Evolutionary conservation across 1,284 basidiomycete genomes (phyloP).

Genomic region (Trametes polyzona): DNA sequence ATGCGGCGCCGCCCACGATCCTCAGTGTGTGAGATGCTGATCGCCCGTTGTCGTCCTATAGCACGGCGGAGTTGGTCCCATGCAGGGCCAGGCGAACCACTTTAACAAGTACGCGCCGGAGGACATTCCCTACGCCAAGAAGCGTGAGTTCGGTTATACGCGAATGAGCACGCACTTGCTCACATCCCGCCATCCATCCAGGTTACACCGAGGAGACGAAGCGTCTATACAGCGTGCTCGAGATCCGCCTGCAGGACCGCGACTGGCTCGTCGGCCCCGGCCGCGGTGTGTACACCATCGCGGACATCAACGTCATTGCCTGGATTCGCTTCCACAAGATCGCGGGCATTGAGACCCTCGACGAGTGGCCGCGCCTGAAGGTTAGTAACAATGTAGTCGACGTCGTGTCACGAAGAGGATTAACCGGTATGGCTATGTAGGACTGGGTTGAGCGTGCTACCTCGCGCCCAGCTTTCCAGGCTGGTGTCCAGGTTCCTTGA

Average conservation of each 20-base stretch:
- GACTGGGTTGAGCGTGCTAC: constrained; percentile 31
- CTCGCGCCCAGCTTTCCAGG: constrained; percentile 31
- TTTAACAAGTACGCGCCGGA: constrained; percentile 61
- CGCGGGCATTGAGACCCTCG: constrained; percentile 55
- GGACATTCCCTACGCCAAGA: constrained; percentile 68
- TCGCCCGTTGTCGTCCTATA: constrained; percentile 27
- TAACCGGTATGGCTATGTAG: constrained; percentile 6
- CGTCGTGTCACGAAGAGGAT: too few relatives aligned
- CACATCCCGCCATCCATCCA: too few relatives aligned
- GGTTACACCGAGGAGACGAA: constrained; percentile 80
- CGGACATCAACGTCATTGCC: constrained; percentile 62
- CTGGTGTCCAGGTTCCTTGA: constrained; percentile 31
- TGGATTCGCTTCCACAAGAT: constrained; percentile 53
- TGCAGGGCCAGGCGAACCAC: constrained; percentile 76
- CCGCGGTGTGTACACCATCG: constrained; percentile 67
- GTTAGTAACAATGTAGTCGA: constrained; percentile 9
- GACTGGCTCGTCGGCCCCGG: constrained; percentile 75
- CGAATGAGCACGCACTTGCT: too few relatives aligned
- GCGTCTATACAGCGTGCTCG: constrained; percentile 77
- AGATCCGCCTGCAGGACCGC: constrained; percentile 64
- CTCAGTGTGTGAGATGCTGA: neutral
- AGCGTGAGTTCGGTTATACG: too few relatives aligned
- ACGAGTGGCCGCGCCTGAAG: constrained; percentile 39
- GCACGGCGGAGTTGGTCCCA: constrained; percentile 75
- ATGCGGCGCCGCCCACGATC: constrained; percentile 24